Evolutionary conservation across 768 basidiomycete species (phyloP).

Genomic region (Pleurotus cornucopiae): DNA sequence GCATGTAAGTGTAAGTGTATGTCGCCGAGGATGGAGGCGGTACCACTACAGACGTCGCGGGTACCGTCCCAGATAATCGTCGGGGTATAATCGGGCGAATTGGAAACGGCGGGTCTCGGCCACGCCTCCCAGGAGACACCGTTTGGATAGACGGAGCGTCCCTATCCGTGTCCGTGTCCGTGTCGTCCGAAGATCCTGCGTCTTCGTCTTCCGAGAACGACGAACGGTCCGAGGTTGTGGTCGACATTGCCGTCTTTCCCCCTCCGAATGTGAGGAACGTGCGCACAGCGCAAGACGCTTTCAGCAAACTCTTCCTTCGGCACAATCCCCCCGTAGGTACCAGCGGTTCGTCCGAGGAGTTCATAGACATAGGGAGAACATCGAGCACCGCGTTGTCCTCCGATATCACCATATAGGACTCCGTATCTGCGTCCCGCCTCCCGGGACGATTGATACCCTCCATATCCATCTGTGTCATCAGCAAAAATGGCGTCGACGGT

Average conservation of each 20-base stretch:
- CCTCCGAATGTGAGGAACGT: neutral
- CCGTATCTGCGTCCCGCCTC: neutral
- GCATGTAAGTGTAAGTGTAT: too few species aligned
- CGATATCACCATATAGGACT: constrained; percentile 5
- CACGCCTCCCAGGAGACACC: neutral
- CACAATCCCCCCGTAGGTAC: neutral
- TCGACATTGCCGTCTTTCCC: neutral
- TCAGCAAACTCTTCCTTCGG: neutral
- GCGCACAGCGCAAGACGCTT: neutral
- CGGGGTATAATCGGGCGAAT: neutral
- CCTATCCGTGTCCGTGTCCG: too few species aligned
- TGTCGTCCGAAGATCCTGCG: neutral
- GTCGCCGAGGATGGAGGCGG: too few species aligned
- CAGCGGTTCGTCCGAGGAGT: neutral
- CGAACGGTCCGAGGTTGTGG: neutral
- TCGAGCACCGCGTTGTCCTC: constrained; percentile 6
- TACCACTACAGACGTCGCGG: neutral
- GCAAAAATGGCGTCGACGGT: constrained; percentile 5
- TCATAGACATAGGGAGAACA: neutral
- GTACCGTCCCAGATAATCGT: neutral
- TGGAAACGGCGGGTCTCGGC: constrained; percentile 1
- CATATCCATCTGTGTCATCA: constrained; percentile 8
- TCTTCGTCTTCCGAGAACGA: neutral
- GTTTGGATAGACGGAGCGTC: neutral
- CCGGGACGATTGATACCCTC: neutral